These are phyloP conservation scores for Cryoendolithus antarcticus DNA, from an alignment of 2,329 filamentous ascomycete species.

Conservation along the genomic window DNA sequence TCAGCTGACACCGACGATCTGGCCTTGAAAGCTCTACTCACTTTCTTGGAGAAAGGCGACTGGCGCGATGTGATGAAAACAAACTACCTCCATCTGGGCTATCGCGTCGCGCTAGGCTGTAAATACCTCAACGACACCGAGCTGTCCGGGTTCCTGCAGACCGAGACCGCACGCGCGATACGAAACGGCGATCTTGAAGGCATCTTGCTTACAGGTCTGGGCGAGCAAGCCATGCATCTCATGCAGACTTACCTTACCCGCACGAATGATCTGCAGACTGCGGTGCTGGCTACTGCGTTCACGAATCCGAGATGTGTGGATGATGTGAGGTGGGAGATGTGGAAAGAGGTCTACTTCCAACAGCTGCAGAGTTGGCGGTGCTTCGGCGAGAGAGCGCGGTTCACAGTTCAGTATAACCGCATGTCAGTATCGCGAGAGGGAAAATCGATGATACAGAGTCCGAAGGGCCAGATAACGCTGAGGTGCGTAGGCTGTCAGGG, in stretches of 20 bases:
- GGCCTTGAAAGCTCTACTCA: constrained; percentile 67
- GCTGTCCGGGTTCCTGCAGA: constrained; percentile 32
- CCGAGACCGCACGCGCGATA: constrained; percentile 48
- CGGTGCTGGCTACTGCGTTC: constrained; percentile 60
- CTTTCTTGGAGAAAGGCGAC: constrained; percentile 62
- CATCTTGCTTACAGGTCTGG: constrained; percentile 65
- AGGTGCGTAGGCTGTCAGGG: constrained; percentile 63
- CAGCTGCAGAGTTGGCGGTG: constrained; percentile 57
- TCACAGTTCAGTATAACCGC: constrained; percentile 64
- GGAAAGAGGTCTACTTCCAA: constrained; percentile 64
- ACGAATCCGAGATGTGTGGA: constrained; percentile 65
- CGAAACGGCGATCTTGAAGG: constrained; percentile 62
- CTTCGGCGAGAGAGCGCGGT: constrained; percentile 64
- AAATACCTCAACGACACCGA: constrained; percentile 51
- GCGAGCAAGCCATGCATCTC: constrained; percentile 59
- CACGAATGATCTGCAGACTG: constrained; percentile 67
- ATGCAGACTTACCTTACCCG: constrained; percentile 64
- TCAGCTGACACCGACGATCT: constrained; percentile 58
- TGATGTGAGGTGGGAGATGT: constrained; percentile 61
- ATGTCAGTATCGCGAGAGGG: constrained; percentile 53
- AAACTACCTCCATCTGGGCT: constrained; percentile 58
- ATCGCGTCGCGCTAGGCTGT: constrained; percentile 63
- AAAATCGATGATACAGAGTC: constrained; percentile 47
- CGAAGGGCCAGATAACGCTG: constrained; percentile 58
- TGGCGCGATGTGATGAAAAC: constrained; percentile 66